A percentile compares a stretch with the other conserved stretches of the same genome.
These are phyloP conservation scores for Elongisporangium prolatum DNA, from an alignment of 352 stramenopile genomes.

Conservation along the genomic window DNA sequence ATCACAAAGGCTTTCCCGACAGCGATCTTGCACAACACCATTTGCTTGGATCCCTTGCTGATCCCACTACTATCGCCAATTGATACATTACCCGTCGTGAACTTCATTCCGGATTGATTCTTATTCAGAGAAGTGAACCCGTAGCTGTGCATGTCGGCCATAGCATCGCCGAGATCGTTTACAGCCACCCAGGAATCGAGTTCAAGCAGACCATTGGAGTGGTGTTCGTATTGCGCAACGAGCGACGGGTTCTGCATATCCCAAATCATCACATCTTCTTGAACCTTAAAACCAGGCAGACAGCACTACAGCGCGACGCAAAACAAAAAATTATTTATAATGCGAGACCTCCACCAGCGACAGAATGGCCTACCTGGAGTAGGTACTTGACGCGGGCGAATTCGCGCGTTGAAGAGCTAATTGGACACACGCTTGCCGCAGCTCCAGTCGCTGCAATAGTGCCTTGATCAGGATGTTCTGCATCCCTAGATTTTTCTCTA, in stretches of 20 bases:
- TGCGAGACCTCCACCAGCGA: slow-evolving; percentile 3
- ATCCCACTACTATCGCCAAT: slow-evolving; percentile 10
- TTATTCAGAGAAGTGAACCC: slow-evolving; percentile 43
- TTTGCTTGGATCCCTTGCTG: slow-evolving; percentile 31
- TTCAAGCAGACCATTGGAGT: slow-evolving; percentile 42
- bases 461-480: slow-evolving; percentile 11
- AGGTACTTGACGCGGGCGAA: slow-evolving; percentile 64
- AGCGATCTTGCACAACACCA: slow-evolving; percentile 74
- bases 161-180: slow-evolving; percentile 52
- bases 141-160: slow-evolving; percentile 50
- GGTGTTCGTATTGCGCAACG: slow-evolving; percentile 49
- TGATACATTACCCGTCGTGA: slow-evolving; percentile 45
- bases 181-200: slow-evolving; percentile 75
- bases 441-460: slow-evolving; percentile 28
- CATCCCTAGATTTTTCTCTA: slow-evolving; percentile 8
- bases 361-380: slow-evolving; percentile 18
- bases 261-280: slow-evolving; percentile 60
- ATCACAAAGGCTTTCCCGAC: slow-evolving; percentile 58
- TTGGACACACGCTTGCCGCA: slow-evolving; percentile 40
- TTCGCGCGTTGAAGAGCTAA: slow-evolving; percentile 42
- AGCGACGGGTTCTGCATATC: slow-evolving; percentile 68
- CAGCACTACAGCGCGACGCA: slow-evolving; percentile 28
- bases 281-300: slow-evolving; percentile 39
- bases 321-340: neutral
- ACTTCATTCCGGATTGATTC: slow-evolving; percentile 51